phyloP scores from a whole-genome alignment of 164 flowering plant genomes.

The Vitis cinerea region DNA sequence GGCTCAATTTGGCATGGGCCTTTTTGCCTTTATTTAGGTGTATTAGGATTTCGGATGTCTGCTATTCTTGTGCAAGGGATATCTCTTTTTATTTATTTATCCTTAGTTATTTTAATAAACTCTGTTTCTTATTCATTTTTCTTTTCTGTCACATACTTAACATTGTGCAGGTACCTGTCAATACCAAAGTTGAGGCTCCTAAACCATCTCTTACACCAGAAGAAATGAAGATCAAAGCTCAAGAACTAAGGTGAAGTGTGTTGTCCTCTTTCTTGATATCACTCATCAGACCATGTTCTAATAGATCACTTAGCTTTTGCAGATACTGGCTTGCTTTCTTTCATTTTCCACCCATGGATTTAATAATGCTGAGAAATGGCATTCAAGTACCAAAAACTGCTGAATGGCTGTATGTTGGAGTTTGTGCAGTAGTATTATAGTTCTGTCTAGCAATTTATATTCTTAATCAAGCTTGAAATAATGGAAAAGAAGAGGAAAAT shows the following conservation, averaged over 20 bases:
- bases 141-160: neutral
- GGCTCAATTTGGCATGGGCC: too few relatives aligned
- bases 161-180: constrained; percentile 60
- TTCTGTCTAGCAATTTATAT: too few relatives aligned
- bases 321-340: neutral
- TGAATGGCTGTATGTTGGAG: too few relatives aligned
- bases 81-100: neutral
- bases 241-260: constrained; percentile 67
- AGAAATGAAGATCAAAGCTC: constrained; percentile 82
- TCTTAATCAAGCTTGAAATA: too few relatives aligned
- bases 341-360: neutral
- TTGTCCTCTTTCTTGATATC: neutral
- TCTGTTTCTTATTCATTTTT: too few relatives aligned
- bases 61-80: too few relatives aligned
- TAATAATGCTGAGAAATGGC: neutral
- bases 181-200: constrained; percentile 55
- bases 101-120: neutral
- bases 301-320: neutral
- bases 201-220: constrained; percentile 88
- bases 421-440: too few relatives aligned
- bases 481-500: too few relatives aligned
- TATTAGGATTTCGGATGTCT: too few relatives aligned
- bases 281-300: neutral
- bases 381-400: too few relatives aligned
- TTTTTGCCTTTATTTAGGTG: too few relatives aligned